These are phyloP conservation scores for Leucosporidium creatinivorum DNA, from an alignment of 768 basidiomycete species.

Conservation along the genomic window DNA sequence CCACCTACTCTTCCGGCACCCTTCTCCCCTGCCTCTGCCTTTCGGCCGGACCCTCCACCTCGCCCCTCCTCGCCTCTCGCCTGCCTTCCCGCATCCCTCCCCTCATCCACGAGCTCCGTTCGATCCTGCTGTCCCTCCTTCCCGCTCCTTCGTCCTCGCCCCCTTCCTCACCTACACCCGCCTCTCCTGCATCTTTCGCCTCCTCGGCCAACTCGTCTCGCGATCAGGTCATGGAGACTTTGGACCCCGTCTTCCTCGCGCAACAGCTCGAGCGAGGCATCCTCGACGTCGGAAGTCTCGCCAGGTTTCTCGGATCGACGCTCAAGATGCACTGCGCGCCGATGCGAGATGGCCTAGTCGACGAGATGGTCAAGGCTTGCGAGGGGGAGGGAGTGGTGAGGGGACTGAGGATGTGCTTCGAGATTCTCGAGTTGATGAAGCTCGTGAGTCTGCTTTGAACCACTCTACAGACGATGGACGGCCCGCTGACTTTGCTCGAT, in stretches of 20 bases:
- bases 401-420: slow-evolving; percentile 74
- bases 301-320: slow-evolving; percentile 67
- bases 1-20: slow-evolving; percentile 50
- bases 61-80: slow-evolving; percentile 1
- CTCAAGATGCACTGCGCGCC: slow-evolving; percentile 89
- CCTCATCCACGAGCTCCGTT: slow-evolving; percentile 66
- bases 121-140: slow-evolving; percentile 54
- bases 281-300: slow-evolving; percentile 72
- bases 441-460: slow-evolving; percentile 53
- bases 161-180: slow-evolving; percentile 36
- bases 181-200: too few species aligned
- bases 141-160: slow-evolving; percentile 23
- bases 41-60: neutral
- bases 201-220: too few species aligned
- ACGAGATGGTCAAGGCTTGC: slow-evolving; percentile 61
- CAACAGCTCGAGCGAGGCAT: slow-evolving; percentile 66
- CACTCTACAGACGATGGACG: too few species aligned
- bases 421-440: slow-evolving; percentile 91
- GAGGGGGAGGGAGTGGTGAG: slow-evolving; percentile 54
- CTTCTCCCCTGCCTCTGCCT: slow-evolving; percentile 39
- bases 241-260: slow-evolving; percentile 74
- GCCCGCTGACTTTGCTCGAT: slow-evolving; percentile 12
- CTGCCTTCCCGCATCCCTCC: slow-evolving; percentile 64
- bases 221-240: slow-evolving; percentile 52
- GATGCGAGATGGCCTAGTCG: slow-evolving; percentile 77